Conservation (phyloP, 805 yeast genomes). For the Yamadazyma paraphyllophila region DNA sequence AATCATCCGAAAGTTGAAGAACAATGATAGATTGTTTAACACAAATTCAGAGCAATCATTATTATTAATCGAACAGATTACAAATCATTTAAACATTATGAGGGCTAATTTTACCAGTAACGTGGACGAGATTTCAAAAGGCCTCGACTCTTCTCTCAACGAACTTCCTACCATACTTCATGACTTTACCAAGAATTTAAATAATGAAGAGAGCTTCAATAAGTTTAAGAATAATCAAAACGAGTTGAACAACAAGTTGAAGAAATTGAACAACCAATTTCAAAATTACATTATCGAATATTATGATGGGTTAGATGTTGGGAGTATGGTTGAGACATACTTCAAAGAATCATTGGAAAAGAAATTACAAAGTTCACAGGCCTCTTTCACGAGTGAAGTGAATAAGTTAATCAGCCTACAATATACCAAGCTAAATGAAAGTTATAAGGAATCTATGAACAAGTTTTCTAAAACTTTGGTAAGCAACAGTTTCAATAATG, state of each 20-base stretch:
- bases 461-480: constrained; percentile 8
- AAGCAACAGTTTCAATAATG: constrained; percentile 5
- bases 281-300: constrained; percentile 10
- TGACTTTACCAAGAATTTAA: constrained; percentile 11
- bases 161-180: constrained; percentile 11
- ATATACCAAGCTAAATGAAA: background rate
- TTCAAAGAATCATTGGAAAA: constrained; percentile 2
- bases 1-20: constrained; percentile 3
- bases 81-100: constrained; percentile 8
- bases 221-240: constrained; percentile 10
- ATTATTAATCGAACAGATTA: constrained; percentile 3
- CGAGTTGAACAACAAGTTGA: constrained; percentile 7
- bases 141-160: constrained; percentile 10
- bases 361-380: background rate
- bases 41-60: constrained; percentile 2
- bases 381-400: background rate
- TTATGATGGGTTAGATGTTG: constrained; percentile 5
- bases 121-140: constrained; percentile 6
- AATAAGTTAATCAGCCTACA: background rate
- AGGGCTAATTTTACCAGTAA: constrained; percentile 10
- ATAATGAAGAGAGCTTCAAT: constrained; percentile 11
- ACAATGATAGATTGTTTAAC: constrained; percentile 5
- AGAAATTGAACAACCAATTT: constrained; percentile 9
- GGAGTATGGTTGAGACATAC: constrained; percentile 6
- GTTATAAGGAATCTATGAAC: constrained; percentile 5